Base-by-base conservation (phyloP, 2,329 filamentous ascomycete species). In the Aspergillus piperis region DNA sequence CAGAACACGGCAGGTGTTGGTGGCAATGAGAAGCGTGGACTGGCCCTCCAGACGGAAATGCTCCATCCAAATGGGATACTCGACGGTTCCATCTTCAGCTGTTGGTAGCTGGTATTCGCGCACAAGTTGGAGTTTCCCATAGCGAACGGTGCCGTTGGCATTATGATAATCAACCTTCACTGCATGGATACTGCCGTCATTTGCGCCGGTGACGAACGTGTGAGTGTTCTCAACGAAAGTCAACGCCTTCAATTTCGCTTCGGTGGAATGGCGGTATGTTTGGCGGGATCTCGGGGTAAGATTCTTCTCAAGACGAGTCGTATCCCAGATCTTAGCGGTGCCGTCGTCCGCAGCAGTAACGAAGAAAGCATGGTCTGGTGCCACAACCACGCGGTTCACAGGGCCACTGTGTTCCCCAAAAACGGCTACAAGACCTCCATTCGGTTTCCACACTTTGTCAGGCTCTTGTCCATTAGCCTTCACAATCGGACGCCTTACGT, bases 151-250 rank as follows among this genome's bases (percentile, higher is more conserved):
- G 5, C 86, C 84, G 38, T 83, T 82, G 15, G 81, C 75, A 60
- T 84, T 84, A 17, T 82, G 77, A 64, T 87, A 87, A 61, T 90
- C 87, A n/a, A 96, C 88, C 71, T 92, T 92, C 62, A 97, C 90
- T 2, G 96, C 90, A 71, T 96, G 90, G 8, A 99, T 88, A 68
- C 88, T 94, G 21, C 95, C 95, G 74, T 99, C 93, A 50, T 86
- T 92, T 5, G 91, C 93, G 55, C 91, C 95, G 71, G 91, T 96
- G 62, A 96, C 84, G 72, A 99, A 98, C 21, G 91, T 93, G 74
- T 98, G 92, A 0, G 93, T 96, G 66, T 92, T 90, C 71, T 98
- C 93, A 41, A 99, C 86, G 72, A 99, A 98, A 67, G 91, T 93
- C 21, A 99, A 76, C 13, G 91, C 88, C 30, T 91, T 88, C 2